Base-by-base conservation (phyloP, 495 filamentous ascomycete species). In the Lasiosphaeria ovina region DNA sequence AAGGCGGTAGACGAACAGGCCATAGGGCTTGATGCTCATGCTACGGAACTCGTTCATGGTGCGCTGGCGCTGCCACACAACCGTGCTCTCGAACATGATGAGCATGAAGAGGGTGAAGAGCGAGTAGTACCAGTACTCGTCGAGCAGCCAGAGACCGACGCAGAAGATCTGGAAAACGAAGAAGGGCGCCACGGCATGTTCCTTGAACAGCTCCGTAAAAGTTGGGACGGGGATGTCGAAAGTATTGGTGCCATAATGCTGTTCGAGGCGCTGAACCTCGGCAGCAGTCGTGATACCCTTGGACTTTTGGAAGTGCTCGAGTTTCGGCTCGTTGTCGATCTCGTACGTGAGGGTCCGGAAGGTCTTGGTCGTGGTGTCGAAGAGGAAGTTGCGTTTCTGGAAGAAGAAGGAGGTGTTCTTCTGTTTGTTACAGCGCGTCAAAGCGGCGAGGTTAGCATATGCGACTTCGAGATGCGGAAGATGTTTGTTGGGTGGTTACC, bases 41-140 rank as follows among this genome's bases (percentile, higher is more conserved):
- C 93, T 91, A 51, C 94, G 91, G 78, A 99, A 99, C 73, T 99
- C 94, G 67, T 81, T 93, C 63, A 99, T 72, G n/a, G 94, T 98
- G 59, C 93, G 84, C 80, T 99, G 94, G 60, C 94, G 86, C 78
- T 99, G 94, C 94, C 94, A 99, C 10, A 99, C 94, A 16, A 99
- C 94, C 7, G 94, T 99, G 73, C 93, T 96, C 79, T 99, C 94
- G 70, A 99, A 99, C 50, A 84, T 88, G 61, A 98, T 88, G 38
- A 99, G 86, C 94, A 98, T 98, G 78, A 97, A 93, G 24, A 98
- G 86, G 2, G 94, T 98, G 70, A 99, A 99, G 11, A 99, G 82
- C 61, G 94, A 99, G 74, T 98, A 99, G 77, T 99, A 99, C 94
- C 94, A 99, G 77, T 97, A 98, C 76, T 99, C 94, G 73, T 99